Base-by-base conservation (phyloP, 495 filamentous ascomycete genomes). In the Penicillium simplicissimum region DNA sequence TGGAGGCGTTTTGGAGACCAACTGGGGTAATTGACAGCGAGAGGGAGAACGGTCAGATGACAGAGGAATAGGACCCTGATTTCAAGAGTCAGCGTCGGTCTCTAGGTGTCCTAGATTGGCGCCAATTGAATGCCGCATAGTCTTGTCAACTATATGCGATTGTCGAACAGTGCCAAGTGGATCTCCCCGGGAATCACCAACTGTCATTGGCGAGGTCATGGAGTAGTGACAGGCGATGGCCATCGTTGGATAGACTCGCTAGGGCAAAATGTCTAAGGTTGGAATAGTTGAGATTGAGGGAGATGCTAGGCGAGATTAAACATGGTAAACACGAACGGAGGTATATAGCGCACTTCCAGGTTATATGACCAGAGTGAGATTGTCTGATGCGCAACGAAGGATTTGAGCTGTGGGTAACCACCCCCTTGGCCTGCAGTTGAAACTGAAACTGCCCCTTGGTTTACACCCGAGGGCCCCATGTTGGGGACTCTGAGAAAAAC, bases 201-300 rank as follows among this genome's bases (percentile, higher is more conserved):
- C 51, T 57, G 37, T 43, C 59, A 65, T 68, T 68, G 65, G 65
- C 56, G 65, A 58, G 57, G 55, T 35, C n/a, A 49, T 38, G 57
- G 64, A 62, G 64, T 57, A 35, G 37, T 59, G 63, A 56, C 42
- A 59, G 64, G 9, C 23, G 35, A 42, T 10, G 28, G 42, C n/a
- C 13, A 42, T 31, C n/a, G 45, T 37, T 36, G 28, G n/a, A 19
- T 43, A 36, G 53, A 45, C 8, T 45, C 8, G 17, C 8, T 23
- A 45, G 19, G 42, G 42, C 3, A 4, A 15, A 23, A 31, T 31
- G 28, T 2, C n/a, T n/a, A n/a, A n/a, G n/a, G n/a, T 45, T 23
- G 10, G 15, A 9, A 15, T 15, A 23, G 8, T 17, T 33, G 17
- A 23, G 52, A 48, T 10, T 51, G 42, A 49, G 45, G n/a, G 23